phyloP scores from a whole-genome alignment of 2,329 filamentous ascomycete genomes.

The Coniochaeta ligniaria region DNA sequence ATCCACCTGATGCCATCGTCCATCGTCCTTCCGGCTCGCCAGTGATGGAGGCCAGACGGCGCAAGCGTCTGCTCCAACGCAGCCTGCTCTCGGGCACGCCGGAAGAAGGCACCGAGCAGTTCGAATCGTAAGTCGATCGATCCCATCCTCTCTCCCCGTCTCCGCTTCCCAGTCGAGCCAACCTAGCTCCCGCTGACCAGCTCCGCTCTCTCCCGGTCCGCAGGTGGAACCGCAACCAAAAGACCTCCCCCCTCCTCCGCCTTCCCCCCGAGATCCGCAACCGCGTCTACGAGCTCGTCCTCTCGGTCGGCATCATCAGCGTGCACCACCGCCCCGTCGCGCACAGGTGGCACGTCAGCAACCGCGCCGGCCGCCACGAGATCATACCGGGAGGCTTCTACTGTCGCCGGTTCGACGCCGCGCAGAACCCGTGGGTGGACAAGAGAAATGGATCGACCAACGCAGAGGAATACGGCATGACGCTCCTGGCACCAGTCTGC shows the following conservation, averaged over 20 bases:
- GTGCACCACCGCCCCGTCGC: slow-evolving; percentile 17
- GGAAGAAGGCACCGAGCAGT: not conserved
- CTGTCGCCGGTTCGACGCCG: slow-evolving; percentile 16
- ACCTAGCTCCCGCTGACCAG: not conserved
- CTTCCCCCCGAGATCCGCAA: slow-evolving; percentile 25
- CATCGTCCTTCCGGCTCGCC: not conserved
- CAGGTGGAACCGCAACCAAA: slow-evolving; percentile 19
- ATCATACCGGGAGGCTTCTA: slow-evolving; percentile 19
- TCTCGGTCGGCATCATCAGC: slow-evolving; percentile 24
- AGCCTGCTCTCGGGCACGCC: not conserved
- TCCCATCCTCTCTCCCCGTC: not conserved
- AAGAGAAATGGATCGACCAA: not conserved
- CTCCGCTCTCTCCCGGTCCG: not conserved
- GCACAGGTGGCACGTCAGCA: not conserved
- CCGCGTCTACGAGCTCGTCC: slow-evolving; percentile 24
- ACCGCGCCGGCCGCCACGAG: slow-evolving; percentile 5
- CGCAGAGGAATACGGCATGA: slow-evolving; percentile 13
- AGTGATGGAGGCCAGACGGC: not conserved
- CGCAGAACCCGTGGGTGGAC: slow-evolving; percentile 21
- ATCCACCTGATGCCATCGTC: not conserved
- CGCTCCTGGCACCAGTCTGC: slow-evolving; percentile 24
- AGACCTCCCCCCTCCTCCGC: slow-evolving; percentile 19
- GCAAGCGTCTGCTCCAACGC: slow-evolving; percentile 1
- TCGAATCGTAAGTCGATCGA: not conserved
- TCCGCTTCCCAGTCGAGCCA: not conserved